These are phyloP conservation scores for Lolium rigidum DNA, from an alignment of 176 grass and related monocot genomes.

Conservation along the genomic window DNA sequence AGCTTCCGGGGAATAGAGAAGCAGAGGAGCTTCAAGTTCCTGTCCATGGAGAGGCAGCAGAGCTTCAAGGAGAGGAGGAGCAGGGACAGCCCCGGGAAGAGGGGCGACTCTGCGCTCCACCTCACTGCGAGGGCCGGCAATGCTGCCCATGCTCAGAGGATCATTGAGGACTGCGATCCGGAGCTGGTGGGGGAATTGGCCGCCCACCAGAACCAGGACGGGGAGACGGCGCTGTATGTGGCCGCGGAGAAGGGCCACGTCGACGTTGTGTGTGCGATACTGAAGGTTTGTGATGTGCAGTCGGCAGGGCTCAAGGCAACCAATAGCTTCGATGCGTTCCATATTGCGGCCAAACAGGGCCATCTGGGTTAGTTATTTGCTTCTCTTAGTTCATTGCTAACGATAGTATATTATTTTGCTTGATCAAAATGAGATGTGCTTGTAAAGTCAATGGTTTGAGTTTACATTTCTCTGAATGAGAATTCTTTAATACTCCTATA, in stretches of 20 bases:
- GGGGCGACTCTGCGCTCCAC: slow-evolving; percentile 75
- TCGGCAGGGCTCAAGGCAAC: slow-evolving; percentile 77
- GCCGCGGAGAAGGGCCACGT: slow-evolving; percentile 80
- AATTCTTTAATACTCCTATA: slow-evolving; percentile 32
- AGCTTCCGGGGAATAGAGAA: slow-evolving; percentile 75
- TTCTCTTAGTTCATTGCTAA: slow-evolving; percentile 17
- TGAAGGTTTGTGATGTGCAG: slow-evolving; percentile 70
- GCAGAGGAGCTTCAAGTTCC: slow-evolving; percentile 72
- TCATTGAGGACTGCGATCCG: slow-evolving; percentile 60
- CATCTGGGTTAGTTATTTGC: slow-evolving; percentile 73
- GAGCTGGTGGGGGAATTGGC: slow-evolving; percentile 56
- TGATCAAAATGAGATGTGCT: background rate
- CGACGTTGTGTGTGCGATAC: slow-evolving; percentile 76
- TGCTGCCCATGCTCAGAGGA: slow-evolving; percentile 61
- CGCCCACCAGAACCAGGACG: slow-evolving; percentile 71
- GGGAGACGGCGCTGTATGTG: slow-evolving; percentile 83
- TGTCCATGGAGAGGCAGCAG: slow-evolving; percentile 81
- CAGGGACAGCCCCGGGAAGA: slow-evolving; percentile 84
- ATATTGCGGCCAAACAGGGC: slow-evolving; percentile 90
- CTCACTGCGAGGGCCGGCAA: slow-evolving; percentile 84
- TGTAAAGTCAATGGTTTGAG: slow-evolving; percentile 4
- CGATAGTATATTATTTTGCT: background rate
- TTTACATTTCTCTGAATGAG: background rate
- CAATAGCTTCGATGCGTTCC: slow-evolving; percentile 84
- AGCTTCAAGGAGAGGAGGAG: slow-evolving; percentile 85